Conservation (phyloP, 345 rosid species). For the Rhodamnia rubescens region DNA sequence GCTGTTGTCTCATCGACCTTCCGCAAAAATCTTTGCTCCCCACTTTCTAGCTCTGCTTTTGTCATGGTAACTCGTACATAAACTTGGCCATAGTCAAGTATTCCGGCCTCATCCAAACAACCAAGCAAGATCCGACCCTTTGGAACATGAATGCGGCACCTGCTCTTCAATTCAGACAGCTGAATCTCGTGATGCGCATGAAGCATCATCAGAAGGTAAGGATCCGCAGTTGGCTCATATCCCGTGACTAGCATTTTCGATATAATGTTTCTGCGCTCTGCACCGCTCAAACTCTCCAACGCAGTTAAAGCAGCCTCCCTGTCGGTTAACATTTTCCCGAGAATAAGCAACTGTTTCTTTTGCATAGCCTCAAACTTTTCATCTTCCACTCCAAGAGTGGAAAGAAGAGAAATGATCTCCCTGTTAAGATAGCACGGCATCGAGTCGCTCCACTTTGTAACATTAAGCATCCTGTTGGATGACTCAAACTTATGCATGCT, state of each 20-base stretch:
- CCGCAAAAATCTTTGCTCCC: constrained; percentile 39
- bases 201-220: constrained; percentile 88
- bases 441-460: constrained; percentile 73
- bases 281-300: constrained; percentile 48
- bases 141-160: constrained; percentile 73
- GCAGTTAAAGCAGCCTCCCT: constrained; percentile 58
- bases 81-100: constrained; percentile 77
- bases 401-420: constrained; percentile 73
- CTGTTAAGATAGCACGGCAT: constrained; percentile 89
- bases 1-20: constrained; percentile 61
- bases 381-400: constrained; percentile 73
- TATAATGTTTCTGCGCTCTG: constrained; percentile 39
- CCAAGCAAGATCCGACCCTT: constrained; percentile 78
- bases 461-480: constrained; percentile 72
- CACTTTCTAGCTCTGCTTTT: constrained; percentile 43
- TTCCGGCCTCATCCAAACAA: constrained; percentile 77
- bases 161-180: constrained; percentile 53
- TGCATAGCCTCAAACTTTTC: constrained; percentile 57
- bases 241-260: constrained; percentile 68
- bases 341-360: constrained; percentile 40
- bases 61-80: constrained; percentile 56
- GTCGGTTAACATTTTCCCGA: constrained; percentile 53
- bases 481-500: constrained; percentile 91
- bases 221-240: constrained; percentile 61
- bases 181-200: constrained; percentile 55